Base-by-base conservation (phyloP, 441 rosid genomes). In the Flueggea neowawraea region DNA sequence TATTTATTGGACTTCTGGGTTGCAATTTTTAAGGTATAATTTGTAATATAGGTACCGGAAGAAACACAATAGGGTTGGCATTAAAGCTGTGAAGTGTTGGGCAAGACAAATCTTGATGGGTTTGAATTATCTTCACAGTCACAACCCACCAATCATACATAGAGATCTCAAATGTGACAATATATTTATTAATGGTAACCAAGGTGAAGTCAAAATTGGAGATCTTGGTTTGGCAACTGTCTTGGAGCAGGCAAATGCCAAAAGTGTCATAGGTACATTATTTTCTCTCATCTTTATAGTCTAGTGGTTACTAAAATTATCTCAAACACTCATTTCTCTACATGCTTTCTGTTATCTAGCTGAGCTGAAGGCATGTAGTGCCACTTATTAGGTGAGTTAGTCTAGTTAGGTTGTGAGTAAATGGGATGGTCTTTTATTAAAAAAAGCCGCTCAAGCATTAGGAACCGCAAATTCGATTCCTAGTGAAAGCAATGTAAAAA, bases 191-290 rank as follows among this genome's bases (percentile, higher is more conserved):
- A 87, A 87, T 62, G 93, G 93, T 54, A 82, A 87, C 62, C 80
- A 75, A 41, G 88, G 93, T 55, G 83, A 82, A 60, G 87, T 86
- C 65, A 86, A 84, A 74, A 83, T 86, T 6, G 93, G 93, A 55
- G 93, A 87, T 82, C 90, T 87, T 57, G 93, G 93, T n/a, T 78
- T 87, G 65, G 94, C 94, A 16, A 79, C 73, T 57, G 83, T 84
- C 69, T 76, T 84, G 90, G 82, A 75, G 69, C 85, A 87, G 73
- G 78, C 90, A 16, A 79, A 81, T 54, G 94, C 88, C 36, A 77
- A 65, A 57, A 82, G 88, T 73, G 88, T 84, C 16, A 76, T 87
- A 32, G 89, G 87, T 60, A 52, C n/a, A 50, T 67, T 22, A 22
- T 22, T 22, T 2, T 1, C 28, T 22, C 28, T 22, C 2, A 22